Percentiles rank a stretch among this genome's conserved stretches.
These are phyloP conservation scores for Calonectria ilicicola DNA, from an alignment of 2,329 filamentous ascomycete species.

Conservation along the genomic window DNA sequence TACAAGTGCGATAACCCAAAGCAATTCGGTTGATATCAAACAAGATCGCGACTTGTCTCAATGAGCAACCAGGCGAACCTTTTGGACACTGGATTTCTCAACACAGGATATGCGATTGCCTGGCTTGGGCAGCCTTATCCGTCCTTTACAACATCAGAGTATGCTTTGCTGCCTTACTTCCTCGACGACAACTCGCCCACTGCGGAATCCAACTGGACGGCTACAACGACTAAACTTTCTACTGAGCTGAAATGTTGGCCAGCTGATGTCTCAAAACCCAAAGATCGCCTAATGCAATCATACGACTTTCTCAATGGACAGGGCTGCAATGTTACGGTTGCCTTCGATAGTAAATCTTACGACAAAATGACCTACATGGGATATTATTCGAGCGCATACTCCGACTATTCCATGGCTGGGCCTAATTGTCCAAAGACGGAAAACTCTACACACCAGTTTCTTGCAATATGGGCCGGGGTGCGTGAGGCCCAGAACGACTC, in stretches of 20 bases:
- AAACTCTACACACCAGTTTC: slow-evolving; percentile 52
- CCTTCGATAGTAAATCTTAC: slow-evolving; percentile 24
- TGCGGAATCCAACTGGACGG: slow-evolving; percentile 42
- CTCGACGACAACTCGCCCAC: slow-evolving; percentile 5
- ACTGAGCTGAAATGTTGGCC: slow-evolving; percentile 55
- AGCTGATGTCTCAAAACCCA: slow-evolving; percentile 28
- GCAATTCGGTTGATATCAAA: neutral
- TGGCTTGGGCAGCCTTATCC: slow-evolving; percentile 60
- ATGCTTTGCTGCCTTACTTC: slow-evolving; percentile 57
- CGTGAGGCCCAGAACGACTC: too few species aligned
- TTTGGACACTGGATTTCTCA: slow-evolving; percentile 53
- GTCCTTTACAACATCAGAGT: slow-evolving; percentile 56
- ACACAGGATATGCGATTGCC: slow-evolving; percentile 58
- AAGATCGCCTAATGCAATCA: accelerated
- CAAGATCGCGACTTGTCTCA: slow-evolving; percentile 30
- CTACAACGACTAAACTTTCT: slow-evolving; percentile 45
- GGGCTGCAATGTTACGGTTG: slow-evolving; percentile 48
- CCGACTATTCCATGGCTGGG: slow-evolving; percentile 48
- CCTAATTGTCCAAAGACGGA: slow-evolving; percentile 44
- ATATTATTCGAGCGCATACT: slow-evolving; percentile 50
- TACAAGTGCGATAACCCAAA: slow-evolving; percentile 44
- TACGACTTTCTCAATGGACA: slow-evolving; percentile 51
- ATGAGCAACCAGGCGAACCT: slow-evolving; percentile 31
- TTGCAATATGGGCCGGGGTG: slow-evolving; percentile 39
- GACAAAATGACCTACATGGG: slow-evolving; percentile 57